A percentile compares a stretch with the other conserved stretches of the same genome.
Conservation (phyloP, 352 stramenopile genomes). For the Phytophthora litchii region DNA sequence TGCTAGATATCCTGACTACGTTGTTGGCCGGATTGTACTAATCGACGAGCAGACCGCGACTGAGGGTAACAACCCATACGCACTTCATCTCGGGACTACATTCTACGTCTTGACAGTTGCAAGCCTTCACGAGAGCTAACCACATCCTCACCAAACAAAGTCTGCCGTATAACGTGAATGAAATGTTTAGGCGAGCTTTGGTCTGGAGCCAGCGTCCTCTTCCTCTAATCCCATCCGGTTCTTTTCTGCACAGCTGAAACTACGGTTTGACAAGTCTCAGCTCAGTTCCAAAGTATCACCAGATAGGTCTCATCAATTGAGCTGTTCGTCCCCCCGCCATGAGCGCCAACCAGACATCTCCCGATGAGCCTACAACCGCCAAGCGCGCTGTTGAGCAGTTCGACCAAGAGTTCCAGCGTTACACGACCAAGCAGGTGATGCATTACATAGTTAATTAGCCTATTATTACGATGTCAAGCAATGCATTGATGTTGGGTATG, state of each 20-base stretch:
- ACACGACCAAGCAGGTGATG: constrained; percentile 82
- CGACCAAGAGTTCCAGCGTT: constrained; percentile 86
- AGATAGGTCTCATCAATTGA: constrained; percentile 10
- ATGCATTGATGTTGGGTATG: constrained; percentile 8
- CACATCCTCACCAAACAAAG: constrained; percentile 5
- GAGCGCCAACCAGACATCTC: constrained; percentile 23
- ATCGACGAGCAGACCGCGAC: constrained; percentile 88
- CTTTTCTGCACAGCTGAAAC: constrained; percentile 29
- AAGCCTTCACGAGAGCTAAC: constrained; percentile 82
- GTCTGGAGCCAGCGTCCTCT: constrained; percentile 31
- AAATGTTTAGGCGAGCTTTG: constrained; percentile 31
- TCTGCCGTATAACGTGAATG: constrained; percentile 39
- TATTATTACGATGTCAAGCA: background rate
- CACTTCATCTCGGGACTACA: constrained; percentile 72
- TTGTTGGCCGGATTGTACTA: constrained; percentile 86
- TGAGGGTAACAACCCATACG: constrained; percentile 84
- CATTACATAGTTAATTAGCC: background rate
- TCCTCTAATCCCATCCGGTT: constrained; percentile 22
- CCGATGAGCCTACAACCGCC: constrained; percentile 30
- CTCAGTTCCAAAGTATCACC: constrained; percentile 18
- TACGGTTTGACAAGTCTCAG: constrained; percentile 9
- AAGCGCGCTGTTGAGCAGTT: constrained; percentile 75
- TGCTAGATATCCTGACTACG: constrained; percentile 86
- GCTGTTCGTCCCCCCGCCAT: constrained; percentile 23
- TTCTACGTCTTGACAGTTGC: constrained; percentile 89